Evolutionary conservation across 2,329 filamentous ascomycete genomes (phyloP).

Genomic region (Pseudopithomyces maydicus): DNA sequence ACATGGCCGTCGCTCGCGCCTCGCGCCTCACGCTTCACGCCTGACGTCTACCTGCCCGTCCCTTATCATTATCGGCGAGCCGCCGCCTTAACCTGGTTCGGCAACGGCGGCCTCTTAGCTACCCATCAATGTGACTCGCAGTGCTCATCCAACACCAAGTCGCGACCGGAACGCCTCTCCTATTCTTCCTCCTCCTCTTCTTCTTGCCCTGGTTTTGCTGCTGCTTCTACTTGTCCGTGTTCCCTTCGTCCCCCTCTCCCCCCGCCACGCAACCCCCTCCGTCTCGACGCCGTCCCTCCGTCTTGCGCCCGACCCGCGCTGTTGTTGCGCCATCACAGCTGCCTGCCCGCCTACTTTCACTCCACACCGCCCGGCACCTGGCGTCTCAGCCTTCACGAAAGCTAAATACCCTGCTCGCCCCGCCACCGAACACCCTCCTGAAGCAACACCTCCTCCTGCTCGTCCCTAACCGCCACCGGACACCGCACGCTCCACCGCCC

Average conservation of each 20-base stretch:
- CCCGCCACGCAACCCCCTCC: too few species aligned
- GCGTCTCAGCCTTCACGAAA: background rate
- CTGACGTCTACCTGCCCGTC: background rate
- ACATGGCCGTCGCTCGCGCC: background rate
- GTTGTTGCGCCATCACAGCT: background rate
- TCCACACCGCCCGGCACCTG: background rate
- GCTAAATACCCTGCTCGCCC: too few species aligned
- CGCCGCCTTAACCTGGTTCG: background rate
- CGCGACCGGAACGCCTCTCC: background rate
- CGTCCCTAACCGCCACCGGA: background rate
- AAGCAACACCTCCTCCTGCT: background rate
- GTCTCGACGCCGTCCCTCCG: too few species aligned
- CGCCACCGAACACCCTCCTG: background rate
- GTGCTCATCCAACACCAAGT: slow-evolving; percentile 2
- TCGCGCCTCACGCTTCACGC: background rate
- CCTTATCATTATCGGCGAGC: slow-evolving; percentile 6
- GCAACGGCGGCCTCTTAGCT: slow-evolving; percentile 5
- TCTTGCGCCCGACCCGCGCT: too few species aligned
- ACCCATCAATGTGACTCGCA: slow-evolving; percentile 6
- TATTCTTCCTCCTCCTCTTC: background rate
- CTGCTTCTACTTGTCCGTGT: background rate
- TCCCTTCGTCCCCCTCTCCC: too few species aligned
- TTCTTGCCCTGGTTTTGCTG: background rate
- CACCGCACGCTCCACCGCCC: background rate
- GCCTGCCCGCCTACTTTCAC: background rate